Percentiles rank a stretch among this genome's conserved stretches.
phyloP scores from a whole-genome alignment of 208 protist genomes.

The Crithidia bombi region DNA sequence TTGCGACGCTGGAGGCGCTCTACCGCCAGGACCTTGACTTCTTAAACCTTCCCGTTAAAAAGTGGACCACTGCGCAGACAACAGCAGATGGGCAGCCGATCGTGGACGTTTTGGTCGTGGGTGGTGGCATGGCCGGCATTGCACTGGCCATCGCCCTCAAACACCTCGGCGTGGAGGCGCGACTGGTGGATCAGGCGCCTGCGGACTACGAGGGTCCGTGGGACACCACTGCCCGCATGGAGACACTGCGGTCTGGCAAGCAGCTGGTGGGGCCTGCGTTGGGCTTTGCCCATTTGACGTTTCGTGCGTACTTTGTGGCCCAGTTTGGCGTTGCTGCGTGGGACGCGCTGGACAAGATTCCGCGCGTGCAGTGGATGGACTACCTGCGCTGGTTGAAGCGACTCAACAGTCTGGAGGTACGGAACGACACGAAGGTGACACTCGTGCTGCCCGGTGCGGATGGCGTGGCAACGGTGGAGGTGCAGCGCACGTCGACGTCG shows the following conservation, averaged over 20 bases:
- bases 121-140: slow-evolving; percentile 17
- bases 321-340: slow-evolving; percentile 10
- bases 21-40: slow-evolving; percentile 14
- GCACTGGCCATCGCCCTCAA: slow-evolving; percentile 16
- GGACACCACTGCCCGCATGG: slow-evolving; percentile 29
- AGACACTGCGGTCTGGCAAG: slow-evolving; percentile 24
- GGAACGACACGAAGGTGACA: slow-evolving; percentile 14
- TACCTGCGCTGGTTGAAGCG: slow-evolving; percentile 22
- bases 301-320: slow-evolving; percentile 18
- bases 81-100: slow-evolving; percentile 13
- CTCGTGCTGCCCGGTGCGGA: slow-evolving; percentile 13
- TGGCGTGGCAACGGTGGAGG: slow-evolving; percentile 6
- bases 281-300: slow-evolving; percentile 19
- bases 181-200: slow-evolving; percentile 12
- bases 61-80: slow-evolving; percentile 15
- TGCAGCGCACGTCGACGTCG: neutral
- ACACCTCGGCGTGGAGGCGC: slow-evolving; percentile 9
- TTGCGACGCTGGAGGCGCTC: slow-evolving; percentile 17
- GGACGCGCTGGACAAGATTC: slow-evolving; percentile 25
- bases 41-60: slow-evolving; percentile 9
- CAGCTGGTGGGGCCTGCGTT: slow-evolving; percentile 19
- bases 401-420: slow-evolving; percentile 12
- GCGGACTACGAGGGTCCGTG: slow-evolving; percentile 25
- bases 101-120: slow-evolving; percentile 19
- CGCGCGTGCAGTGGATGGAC: slow-evolving; percentile 21